Evolutionary conservation across 345 rosid genomes (phyloP).

Genomic region (Psidium friedrichsthalianum): DNA sequence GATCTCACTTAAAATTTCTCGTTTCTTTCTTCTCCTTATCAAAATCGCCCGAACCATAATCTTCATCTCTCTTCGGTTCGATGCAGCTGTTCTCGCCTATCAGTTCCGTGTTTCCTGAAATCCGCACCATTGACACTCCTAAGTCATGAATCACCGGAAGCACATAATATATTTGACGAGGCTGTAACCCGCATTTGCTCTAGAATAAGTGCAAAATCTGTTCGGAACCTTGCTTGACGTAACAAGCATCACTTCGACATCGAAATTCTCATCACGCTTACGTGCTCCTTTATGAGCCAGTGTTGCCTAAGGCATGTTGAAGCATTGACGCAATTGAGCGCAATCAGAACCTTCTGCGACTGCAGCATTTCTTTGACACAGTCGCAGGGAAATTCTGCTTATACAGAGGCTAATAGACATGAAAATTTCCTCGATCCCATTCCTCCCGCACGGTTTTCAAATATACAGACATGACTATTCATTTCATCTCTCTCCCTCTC

Average conservation of each 20-base stretch:
- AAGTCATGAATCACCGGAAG: not conserved
- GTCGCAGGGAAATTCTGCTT: not conserved
- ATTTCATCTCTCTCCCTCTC: not conserved
- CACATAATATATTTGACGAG: not conserved
- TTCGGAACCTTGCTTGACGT: not conserved
- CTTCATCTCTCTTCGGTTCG: too few species aligned
- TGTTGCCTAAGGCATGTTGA: not conserved
- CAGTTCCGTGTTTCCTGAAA: not conserved
- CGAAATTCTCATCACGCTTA: not conserved
- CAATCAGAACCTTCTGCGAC: not conserved
- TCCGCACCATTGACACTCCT: not conserved
- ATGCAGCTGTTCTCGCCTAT: not conserved
- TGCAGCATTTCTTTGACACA: not conserved
- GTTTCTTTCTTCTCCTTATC: fast-evolving
- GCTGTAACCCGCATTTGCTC: not conserved
- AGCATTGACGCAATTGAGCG: not conserved
- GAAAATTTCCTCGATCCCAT: not conserved
- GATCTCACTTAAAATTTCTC: too few species aligned
- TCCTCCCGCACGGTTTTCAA: not conserved
- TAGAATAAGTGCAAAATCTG: not conserved
- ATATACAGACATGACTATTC: not conserved
- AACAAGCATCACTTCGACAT: not conserved
- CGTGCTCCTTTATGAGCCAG: not conserved
- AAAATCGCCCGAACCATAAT: too few species aligned
- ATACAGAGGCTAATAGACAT: not conserved